Evolutionary conservation across 2,329 filamentous ascomycete species (phyloP).

Genomic region (Phialophora macrospora): DNA sequence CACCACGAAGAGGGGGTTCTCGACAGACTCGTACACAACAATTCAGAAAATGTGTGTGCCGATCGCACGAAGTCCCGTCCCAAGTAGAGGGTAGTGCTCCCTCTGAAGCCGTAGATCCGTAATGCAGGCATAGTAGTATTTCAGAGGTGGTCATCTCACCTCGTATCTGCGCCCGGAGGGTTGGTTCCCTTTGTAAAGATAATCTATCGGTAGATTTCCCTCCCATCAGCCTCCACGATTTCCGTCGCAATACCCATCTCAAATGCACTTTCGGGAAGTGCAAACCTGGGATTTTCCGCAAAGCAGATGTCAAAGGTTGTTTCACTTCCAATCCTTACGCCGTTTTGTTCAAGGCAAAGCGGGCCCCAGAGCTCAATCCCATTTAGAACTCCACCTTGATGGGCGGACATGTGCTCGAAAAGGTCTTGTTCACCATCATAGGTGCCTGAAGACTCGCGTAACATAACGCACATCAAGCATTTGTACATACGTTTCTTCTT

Average conservation of each 20-base stretch:
- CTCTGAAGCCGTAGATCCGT: too few relatives aligned
- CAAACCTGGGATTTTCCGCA: constrained; percentile 15
- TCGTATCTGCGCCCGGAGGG: too few relatives aligned
- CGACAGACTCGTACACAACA: background rate
- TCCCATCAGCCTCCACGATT: constrained; percentile 22
- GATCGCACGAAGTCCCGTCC: too few relatives aligned
- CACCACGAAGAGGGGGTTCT: background rate
- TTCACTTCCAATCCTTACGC: constrained; percentile 23
- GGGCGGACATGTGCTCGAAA: constrained; percentile 27
- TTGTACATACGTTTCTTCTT: constrained; percentile 24
- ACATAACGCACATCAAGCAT: constrained; percentile 26
- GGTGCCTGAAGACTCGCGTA: constrained; percentile 10
- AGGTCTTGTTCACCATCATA: constrained; percentile 26
- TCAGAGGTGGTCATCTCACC: background rate
- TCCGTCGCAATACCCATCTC: constrained; percentile 23
- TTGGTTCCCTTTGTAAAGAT: background rate
- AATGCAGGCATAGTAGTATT: background rate
- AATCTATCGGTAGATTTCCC: constrained; percentile 9
- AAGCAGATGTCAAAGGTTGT: constrained; percentile 30
- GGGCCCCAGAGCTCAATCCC: constrained; percentile 24
- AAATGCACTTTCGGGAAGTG: constrained; percentile 21
- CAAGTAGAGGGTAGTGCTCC: too few relatives aligned
- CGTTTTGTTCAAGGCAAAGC: constrained; percentile 21
- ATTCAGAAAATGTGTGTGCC: too few relatives aligned
- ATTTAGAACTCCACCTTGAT: constrained; percentile 14